Conservation (phyloP, 164 flowering plant genomes). For the Sedum album region DNA sequence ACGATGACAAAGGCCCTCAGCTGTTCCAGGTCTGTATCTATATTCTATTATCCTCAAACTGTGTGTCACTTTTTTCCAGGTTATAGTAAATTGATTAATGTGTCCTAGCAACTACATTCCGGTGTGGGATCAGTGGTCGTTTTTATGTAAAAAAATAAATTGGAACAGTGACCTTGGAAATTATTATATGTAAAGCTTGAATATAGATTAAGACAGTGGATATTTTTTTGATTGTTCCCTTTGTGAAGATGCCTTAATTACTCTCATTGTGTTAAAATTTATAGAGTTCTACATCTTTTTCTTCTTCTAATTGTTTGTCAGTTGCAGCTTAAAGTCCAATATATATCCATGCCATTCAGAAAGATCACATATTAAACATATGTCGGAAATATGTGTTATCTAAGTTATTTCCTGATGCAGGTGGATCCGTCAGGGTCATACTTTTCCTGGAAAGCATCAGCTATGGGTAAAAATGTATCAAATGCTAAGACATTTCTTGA, state of each 20-base stretch:
- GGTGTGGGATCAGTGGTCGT: background rate
- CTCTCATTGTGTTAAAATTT: background rate
- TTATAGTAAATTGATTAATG: background rate
- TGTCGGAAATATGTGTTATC: background rate
- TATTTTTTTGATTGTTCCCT: too few relatives aligned
- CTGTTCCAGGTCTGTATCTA: slow-evolving; percentile 61
- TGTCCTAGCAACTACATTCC: background rate
- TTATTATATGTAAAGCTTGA: background rate
- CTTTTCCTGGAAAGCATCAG: slow-evolving; percentile 99
- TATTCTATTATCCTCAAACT: background rate
- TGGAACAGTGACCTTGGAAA: background rate
- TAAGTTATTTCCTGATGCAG: slow-evolving; percentile 21
- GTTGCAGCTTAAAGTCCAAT: too few relatives aligned
- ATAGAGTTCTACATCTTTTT: too few relatives aligned
- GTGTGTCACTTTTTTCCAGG: background rate
- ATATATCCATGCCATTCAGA: too few relatives aligned
- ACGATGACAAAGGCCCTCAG: slow-evolving; percentile 97
- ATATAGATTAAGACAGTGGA: too few relatives aligned
- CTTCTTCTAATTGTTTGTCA: too few relatives aligned
- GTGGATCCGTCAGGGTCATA: slow-evolving; percentile 99
- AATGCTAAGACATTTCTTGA: slow-evolving; percentile 99
- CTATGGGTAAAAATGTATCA: slow-evolving; percentile 99
- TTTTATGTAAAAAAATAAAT: background rate
- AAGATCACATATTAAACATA: background rate
- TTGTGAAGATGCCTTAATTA: too few relatives aligned